These are phyloP conservation scores for Acanthamoeba healyi DNA, from an alignment of 208 protist genomes.

Conservation along the genomic window DNA sequence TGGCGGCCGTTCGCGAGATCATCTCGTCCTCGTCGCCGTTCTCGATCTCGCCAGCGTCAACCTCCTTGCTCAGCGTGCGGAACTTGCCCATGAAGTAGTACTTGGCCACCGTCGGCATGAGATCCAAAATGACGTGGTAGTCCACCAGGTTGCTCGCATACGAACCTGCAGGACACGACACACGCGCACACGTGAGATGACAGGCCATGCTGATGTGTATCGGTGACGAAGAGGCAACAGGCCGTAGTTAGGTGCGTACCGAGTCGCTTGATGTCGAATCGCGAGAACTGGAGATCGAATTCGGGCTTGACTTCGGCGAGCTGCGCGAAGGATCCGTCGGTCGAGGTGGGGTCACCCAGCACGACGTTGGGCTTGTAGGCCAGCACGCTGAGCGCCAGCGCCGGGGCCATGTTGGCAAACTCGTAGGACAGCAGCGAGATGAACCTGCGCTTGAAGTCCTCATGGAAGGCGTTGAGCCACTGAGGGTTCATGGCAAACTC, in stretches of 20 bases:
- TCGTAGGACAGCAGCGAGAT: constrained; percentile 94
- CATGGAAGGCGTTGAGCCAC: constrained; percentile 79
- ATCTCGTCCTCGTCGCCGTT: neutral
- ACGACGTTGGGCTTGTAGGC: constrained; percentile 70
- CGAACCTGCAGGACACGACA: constrained; percentile 56
- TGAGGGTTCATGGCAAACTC: constrained; percentile 62
- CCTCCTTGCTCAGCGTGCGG: constrained; percentile 22
- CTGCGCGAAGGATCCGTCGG: neutral
- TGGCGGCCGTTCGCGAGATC: neutral
- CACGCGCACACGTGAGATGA: neutral
- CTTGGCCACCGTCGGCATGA: constrained; percentile 94
- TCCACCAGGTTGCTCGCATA: constrained; percentile 96
- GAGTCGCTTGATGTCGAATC: constrained; percentile 96
- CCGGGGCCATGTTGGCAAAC: constrained; percentile 93
- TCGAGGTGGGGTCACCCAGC: constrained; percentile 25
- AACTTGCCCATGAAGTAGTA: constrained; percentile 93
- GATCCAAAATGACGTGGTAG: constrained; percentile 96
- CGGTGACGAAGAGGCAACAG: neutral
- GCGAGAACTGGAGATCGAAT: constrained; percentile 89
- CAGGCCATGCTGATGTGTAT: no score
- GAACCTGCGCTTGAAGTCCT: constrained; percentile 95
- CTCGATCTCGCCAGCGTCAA: neutral
- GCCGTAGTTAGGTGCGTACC: constrained; percentile 66
- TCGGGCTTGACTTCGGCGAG: constrained; percentile 84
- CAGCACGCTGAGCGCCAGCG: constrained; percentile 93